These are phyloP conservation scores for Monosporascus ibericus DNA, from an alignment of 2,329 filamentous ascomycete genomes.

Conservation along the genomic window DNA sequence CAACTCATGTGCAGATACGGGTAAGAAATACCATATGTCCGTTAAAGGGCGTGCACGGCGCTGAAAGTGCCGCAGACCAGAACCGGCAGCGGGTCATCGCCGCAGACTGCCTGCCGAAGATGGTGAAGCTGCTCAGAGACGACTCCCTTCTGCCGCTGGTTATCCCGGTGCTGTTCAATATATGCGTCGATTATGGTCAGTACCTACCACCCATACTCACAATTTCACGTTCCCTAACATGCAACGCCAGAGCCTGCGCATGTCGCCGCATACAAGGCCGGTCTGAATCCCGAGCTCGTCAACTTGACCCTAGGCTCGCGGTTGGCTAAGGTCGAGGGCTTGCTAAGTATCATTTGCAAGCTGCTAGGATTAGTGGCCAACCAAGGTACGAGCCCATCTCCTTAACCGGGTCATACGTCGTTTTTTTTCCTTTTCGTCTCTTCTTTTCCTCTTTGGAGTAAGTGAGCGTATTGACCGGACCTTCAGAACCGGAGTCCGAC, in stretches of 20 bases:
- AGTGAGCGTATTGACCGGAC: conserved; percentile 1
- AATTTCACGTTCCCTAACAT: conserved; percentile 9
- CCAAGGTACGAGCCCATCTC: conserved; percentile 34
- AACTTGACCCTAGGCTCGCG: conserved; percentile 41
- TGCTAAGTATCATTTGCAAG: conserved; percentile 50
- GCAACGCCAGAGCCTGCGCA: conserved; percentile 48
- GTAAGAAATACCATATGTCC: conserved; percentile 23
- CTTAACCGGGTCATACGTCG: neutral
- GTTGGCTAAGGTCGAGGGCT: conserved; percentile 33
- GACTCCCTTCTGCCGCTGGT: conserved; percentile 44
- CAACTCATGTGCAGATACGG: conserved; percentile 57
- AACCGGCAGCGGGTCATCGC: conserved; percentile 52
- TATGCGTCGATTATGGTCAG: conserved; percentile 58
- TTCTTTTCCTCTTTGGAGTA: neutral
- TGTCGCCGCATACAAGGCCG: conserved; percentile 44
- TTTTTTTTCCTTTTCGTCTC: neutral
- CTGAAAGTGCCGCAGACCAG: conserved; percentile 36
- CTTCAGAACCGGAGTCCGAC: conserved; percentile 38
- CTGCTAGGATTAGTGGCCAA: conserved; percentile 47
- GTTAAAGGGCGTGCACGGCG: neutral
- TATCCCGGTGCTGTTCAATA: conserved; percentile 56
- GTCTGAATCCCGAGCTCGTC: conserved; percentile 44
- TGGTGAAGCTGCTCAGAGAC: conserved; percentile 43
- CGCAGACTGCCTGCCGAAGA: conserved; percentile 37
- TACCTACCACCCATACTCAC: neutral